Base-by-base conservation (phyloP, 495 filamentous ascomycete species). In the Hypoxylon intermedium region DNA sequence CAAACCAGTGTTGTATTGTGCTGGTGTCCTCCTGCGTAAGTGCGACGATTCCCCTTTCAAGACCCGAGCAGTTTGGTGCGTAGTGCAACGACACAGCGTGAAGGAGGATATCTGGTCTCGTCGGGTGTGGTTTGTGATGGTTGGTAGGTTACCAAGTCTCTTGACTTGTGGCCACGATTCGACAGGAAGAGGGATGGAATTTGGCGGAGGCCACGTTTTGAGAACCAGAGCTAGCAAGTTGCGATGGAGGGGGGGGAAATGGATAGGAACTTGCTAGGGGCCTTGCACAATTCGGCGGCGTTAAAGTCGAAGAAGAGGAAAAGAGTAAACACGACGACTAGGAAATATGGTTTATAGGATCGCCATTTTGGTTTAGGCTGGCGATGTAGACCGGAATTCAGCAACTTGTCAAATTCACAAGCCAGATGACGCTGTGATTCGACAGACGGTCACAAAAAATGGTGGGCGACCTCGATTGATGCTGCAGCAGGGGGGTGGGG, bases 371-470 rank as follows among this genome's bases (percentile, higher is more conserved):
- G 31, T 50, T 31, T 49, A 20, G 16, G 33, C 46, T 58, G 12
- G 47, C 40, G 38, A 64, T 63, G 60, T 49, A 23, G 45, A 53
- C 50, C 55, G 38, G 46, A 56, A 65, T 60, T 56, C 56, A 60
- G 45, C 62, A 60, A 65, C 55, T 60, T 65, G 56, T 65, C 62
- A 65, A 65, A 52, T 65, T 65, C 62, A 65, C 56, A 53, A 53
- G 62, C 56, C 41, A 53, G 31, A 65, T 65, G 56, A 65, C 62
- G 56, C 55, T 60, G 62, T 65, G 62, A 65, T 65, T 65, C 62
- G 60, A 58, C 44, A 31, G 31, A 46, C 15, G 4, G n/a, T 26
- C 9, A 41, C 31, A 56, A 53, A 23, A 60, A 58, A 53, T 58
- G 60, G 62, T 65, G 62, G 56, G 46, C 51, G 16, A 46, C 36